phyloP scores from a whole-genome alignment of 2,329 filamentous ascomycete species.

The Penicillium oxalicum region DNA sequence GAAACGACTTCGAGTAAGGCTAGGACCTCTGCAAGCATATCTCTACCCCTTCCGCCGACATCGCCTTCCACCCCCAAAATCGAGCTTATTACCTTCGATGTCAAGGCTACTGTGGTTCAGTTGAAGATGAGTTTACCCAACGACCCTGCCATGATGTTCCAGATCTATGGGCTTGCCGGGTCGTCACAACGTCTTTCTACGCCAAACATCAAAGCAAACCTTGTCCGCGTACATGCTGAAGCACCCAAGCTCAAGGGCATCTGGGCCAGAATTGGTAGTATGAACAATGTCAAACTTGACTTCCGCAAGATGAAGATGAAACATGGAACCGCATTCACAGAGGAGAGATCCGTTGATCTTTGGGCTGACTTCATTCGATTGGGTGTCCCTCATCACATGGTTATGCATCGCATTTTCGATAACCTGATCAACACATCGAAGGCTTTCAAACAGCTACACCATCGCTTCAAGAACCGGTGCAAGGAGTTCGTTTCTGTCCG shows the following conservation, averaged over 20 bases:
- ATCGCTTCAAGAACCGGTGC: constrained; percentile 80
- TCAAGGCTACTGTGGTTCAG: constrained; percentile 76
- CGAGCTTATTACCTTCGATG: constrained; percentile 75
- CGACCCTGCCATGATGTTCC: constrained; percentile 87
- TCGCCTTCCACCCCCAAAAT: constrained; percentile 21
- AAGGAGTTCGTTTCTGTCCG: constrained; percentile 87
- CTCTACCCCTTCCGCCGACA: constrained; percentile 23
- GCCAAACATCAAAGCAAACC: constrained; percentile 70
- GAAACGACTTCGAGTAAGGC: constrained; percentile 8
- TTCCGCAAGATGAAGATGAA: constrained; percentile 71
- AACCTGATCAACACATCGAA: constrained; percentile 86
- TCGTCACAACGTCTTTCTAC: constrained; percentile 82
- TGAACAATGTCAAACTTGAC: constrained; percentile 76
- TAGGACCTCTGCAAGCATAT: constrained; percentile 16
- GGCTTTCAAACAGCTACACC: constrained; percentile 81
- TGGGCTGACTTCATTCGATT: constrained; percentile 79
- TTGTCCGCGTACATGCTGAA: constrained; percentile 80
- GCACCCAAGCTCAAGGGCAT: constrained; percentile 74
- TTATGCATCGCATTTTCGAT: constrained; percentile 86
- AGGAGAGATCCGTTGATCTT: constrained; percentile 79
- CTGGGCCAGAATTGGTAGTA: constrained; percentile 80
- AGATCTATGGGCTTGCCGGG: constrained; percentile 74
- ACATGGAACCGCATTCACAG: constrained; percentile 53
- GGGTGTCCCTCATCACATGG: constrained; percentile 83
- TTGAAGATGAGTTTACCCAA: constrained; percentile 82